Conservation (phyloP, 2,329 filamentous ascomycete genomes). For the Monosporascus sp. region DNA sequence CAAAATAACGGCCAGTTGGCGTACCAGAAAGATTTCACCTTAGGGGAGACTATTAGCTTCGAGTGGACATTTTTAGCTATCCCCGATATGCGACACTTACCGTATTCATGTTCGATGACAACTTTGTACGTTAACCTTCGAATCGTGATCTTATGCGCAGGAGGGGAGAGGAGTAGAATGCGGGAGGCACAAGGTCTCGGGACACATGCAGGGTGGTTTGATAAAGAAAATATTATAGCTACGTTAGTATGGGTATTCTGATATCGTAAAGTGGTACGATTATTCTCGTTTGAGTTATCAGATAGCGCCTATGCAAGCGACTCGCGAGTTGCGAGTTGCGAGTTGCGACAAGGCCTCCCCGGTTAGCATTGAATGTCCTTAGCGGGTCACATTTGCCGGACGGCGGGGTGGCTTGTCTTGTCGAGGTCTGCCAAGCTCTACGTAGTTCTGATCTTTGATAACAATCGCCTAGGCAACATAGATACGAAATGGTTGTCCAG, state of each 20-base stretch:
- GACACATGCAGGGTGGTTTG: too few relatives aligned
- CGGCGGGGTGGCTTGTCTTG: not conserved
- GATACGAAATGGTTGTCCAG: too few relatives aligned
- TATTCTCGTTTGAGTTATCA: not conserved
- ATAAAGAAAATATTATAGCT: not conserved
- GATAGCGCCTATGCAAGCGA: not conserved
- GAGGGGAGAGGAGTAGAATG: not conserved
- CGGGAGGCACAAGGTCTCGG: not conserved
- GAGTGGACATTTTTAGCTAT: conserved; percentile 3
- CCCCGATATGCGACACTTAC: conserved; percentile 8
- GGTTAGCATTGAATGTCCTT: not conserved
- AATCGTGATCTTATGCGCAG: not conserved
- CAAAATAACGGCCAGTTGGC: conserved; percentile 14
- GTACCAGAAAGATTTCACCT: conserved; percentile 65
- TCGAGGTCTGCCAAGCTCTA: not conserved
- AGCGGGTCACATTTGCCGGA: not conserved
- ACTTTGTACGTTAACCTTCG: not conserved
- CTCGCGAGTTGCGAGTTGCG: too few relatives aligned
- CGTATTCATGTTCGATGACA: conserved; percentile 12
- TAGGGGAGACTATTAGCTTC: conserved; percentile 17
- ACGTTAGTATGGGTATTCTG: not conserved
- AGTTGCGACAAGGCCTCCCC: not conserved
- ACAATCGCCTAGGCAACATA: too few relatives aligned
- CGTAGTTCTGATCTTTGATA: too few relatives aligned
- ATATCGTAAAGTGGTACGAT: not conserved